Percentiles rank a stretch among this genome's conserved stretches.
Evolutionary conservation across 169 alveolate genomes (phyloP).

Genomic region (Cystoisospora suis): DNA sequence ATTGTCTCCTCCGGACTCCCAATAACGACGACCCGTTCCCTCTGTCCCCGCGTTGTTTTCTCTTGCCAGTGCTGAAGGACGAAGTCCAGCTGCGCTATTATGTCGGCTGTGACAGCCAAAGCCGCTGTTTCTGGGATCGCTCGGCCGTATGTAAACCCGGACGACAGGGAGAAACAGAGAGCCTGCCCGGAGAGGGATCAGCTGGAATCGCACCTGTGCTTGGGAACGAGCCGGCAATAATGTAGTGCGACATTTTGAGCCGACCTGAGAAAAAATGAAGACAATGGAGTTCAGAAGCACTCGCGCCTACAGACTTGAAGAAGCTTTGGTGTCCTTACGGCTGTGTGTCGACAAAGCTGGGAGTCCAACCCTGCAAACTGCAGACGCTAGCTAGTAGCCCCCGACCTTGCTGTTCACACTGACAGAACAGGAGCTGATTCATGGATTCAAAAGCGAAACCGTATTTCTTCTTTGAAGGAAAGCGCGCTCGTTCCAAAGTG

Average conservation of each 20-base stretch:
- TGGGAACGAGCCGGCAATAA: neutral
- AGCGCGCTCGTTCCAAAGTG: too few relatives aligned
- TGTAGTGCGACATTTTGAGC: constrained; percentile 45
- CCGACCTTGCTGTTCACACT: too few relatives aligned
- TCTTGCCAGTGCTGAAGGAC: neutral
- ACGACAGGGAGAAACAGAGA: constrained; percentile 39
- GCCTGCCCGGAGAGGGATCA: constrained; percentile 52
- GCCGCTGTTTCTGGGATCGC: neutral
- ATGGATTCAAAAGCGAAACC: too few relatives aligned
- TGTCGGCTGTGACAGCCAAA: neutral
- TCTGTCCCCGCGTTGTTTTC: neutral
- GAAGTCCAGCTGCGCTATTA: neutral
- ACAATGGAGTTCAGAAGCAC: too few relatives aligned
- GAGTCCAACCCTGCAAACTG: too few relatives aligned
- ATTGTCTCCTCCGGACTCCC: neutral
- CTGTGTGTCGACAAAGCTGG: too few relatives aligned
- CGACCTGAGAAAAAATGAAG: constrained; percentile 37
- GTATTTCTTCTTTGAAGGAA: too few relatives aligned
- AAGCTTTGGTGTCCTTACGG: too few relatives aligned
- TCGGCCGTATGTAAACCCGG: constrained; percentile 15
- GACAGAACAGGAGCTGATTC: too few relatives aligned
- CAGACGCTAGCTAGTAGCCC: too few relatives aligned
- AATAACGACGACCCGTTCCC: too few relatives aligned
- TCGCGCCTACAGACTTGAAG: too few relatives aligned
- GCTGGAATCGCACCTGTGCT: constrained; percentile 25